Evolutionary conservation across 371 early-diverging fungal species (phyloP), one percentile per base, ranked within the genome.

Genomic region (Mucor mucedo): DNA sequence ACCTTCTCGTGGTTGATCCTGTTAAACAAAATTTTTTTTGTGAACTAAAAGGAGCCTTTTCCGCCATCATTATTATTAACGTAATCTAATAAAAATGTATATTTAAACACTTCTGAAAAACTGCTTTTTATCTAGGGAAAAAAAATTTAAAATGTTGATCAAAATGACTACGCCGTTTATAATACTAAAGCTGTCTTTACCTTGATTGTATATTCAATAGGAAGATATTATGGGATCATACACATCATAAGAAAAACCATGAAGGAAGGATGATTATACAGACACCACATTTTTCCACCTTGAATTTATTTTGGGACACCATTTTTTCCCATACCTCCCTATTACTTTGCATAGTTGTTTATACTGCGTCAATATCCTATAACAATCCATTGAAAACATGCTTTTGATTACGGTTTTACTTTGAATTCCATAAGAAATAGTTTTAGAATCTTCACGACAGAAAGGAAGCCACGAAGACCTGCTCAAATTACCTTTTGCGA

Each of bases 1-100:
- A 55, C 56, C 56, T 55, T 55, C 56, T 55, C 56, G 42, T 55
- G 56, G 56, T 55, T 55, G 56, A 42, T 55, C 56, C 56, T 55
- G 56, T 55, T 42, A 55, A 55, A 41, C 56, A 42, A 55, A 29
- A 55, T 29, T 28, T 55, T n/a, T 42, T 55, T 55, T 55, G 56
- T 41, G 56, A 55, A 55, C 56, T 55, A 55, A 55, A 55, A 42
- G 56, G 41, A 55, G 58, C 42, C 45, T 45, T 45, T 45, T 45
- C 45, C 45, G 45, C 45, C 54, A 53, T 53, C 54, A 53, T 53
- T 53, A 53, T 53, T 53, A 53, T 53, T 53, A 53, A 53, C 54
- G 54, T 53, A 53, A 53, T 53, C 54, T 53, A 53, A 53, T 53
- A 53, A 53, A 53, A 53, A 53, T 39, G 54, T 53, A 53, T 53